Percentiles rank a stretch among this genome's conserved stretches.
Evolutionary conservation across 305 asterid genomes (phyloP).

Genomic region (Fraxinus xanthoxyloides): DNA sequence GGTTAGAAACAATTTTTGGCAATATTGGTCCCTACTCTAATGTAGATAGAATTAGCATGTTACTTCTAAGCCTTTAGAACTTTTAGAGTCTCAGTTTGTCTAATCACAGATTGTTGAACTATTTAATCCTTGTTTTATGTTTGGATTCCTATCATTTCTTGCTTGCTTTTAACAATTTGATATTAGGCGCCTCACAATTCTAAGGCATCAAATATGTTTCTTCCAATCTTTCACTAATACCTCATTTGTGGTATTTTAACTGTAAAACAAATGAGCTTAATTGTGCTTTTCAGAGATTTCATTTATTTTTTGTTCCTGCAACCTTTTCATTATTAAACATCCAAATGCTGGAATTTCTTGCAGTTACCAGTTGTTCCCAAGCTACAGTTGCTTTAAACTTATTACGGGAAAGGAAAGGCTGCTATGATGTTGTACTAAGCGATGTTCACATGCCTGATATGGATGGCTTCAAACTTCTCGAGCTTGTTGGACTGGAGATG

Average conservation of each 20-base stretch:
- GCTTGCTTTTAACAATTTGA: not conserved
- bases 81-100: not conserved
- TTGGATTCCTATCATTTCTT: not conserved
- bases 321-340: not conserved
- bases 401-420: slow-evolving; percentile 70
- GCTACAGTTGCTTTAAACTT: slow-evolving; percentile 65
- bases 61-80: not conserved
- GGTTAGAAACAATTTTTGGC: not conserved
- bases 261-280: not conserved
- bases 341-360: slow-evolving; percentile 29
- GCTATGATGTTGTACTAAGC: slow-evolving; percentile 70
- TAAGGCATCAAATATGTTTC: not conserved
- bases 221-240: slow-evolving; percentile 8
- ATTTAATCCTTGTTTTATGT: not conserved
- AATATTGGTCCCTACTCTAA: not conserved
- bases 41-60: not conserved
- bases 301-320: not conserved
- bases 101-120: not conserved
- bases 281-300: not conserved
- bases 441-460: slow-evolving; percentile 96
- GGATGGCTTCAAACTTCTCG: slow-evolving; percentile 92
- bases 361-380: slow-evolving; percentile 75
- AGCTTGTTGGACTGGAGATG: slow-evolving; percentile 82
- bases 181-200: not conserved
- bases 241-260: slow-evolving; percentile 2